Evolutionary conservation across 1,284 basidiomycete genomes (phyloP).

Genomic region (Sporisorium iseilematis-ciliati): DNA sequence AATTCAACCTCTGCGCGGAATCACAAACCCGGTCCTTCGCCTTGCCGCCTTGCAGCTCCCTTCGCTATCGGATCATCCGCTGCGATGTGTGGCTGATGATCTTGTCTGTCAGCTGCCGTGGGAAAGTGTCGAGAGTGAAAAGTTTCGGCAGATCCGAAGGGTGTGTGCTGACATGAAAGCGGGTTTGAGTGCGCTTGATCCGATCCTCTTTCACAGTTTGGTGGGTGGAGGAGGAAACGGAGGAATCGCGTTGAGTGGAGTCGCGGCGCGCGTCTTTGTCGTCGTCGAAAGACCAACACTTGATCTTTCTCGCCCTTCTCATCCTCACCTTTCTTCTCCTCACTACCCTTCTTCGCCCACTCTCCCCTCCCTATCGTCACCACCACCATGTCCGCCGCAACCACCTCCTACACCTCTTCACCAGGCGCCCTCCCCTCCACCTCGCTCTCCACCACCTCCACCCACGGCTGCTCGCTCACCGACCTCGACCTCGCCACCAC

Average conservation of each 20-base stretch:
- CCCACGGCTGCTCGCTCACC: constrained; percentile 14
- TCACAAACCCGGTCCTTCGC: constrained; percentile 4
- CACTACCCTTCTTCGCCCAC: constrained; percentile 12
- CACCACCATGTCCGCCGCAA: constrained; percentile 18
- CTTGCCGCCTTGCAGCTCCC: not conserved
- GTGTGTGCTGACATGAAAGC: no score
- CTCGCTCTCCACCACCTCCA: constrained; percentile 26
- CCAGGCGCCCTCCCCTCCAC: constrained; percentile 22
- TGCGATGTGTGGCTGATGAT: not conserved
- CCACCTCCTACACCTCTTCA: constrained; percentile 13
- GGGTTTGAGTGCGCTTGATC: no score
- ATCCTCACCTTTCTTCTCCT: not conserved
- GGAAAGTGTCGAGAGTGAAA: not conserved
- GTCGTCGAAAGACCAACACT: constrained; percentile 34
- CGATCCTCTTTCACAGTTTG: no score
- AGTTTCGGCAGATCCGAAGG: not conserved
- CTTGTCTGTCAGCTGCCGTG: not conserved
- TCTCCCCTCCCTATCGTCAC: constrained; percentile 23
- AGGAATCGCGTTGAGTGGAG: constrained; percentile 35
- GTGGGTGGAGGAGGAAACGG: not conserved
- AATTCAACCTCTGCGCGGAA: constrained; percentile 1
- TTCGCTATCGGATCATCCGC: not conserved
- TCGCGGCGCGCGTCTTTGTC: constrained; percentile 16
- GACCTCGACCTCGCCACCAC: constrained; percentile 55
- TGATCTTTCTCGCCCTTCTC: not conserved